Evolutionary conservation across 441 rosid genomes (phyloP), one percentile per base, ranked within the genome.

Genomic region (Adansonia madagascariensis): DNA sequence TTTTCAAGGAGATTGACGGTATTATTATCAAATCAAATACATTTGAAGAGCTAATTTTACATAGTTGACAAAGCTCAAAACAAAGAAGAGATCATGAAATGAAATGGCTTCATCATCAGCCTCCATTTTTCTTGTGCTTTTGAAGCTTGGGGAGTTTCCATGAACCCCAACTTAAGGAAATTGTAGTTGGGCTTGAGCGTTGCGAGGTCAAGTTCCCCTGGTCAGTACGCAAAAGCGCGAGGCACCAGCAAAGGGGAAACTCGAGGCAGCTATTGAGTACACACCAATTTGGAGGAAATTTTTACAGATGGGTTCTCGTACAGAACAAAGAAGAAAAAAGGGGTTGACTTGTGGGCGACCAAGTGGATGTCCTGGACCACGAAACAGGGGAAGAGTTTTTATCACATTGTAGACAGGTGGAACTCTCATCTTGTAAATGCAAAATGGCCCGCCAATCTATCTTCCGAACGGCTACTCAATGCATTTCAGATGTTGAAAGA

Each of bases 321-420:
- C 27, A 57, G 12, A 57, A 18, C 5, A 18, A 57, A 18, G 62
- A 57, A 53, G 22, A n/a, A 53, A 18, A 31, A 31, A 31, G 39
- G 24, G 62, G 3, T 8, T 8, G 62, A 57, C 18, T 57, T 8
- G 62, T 57, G 62, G 27, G 12, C 1, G 4, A 18, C 6, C 85
- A 84, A 9, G 85, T 78, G 57, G 87, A 68, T 17, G 76, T 84
- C 6, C 72, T 86, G 1, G 80, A 47, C 5, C 86, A 86, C 57
- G 49, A 22, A 8, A 75, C 84, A 0, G 18, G 75, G 0, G 84
- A 35, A 35, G 85, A 85, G 17, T 83, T 83, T 66, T 79, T 82
- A 17, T 80, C 84, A 10, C 87, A 84, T 8, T 82, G 86, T 18
- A 83, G 88, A 3, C 81, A 86, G 39, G 39, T 31, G 88, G 83